Evolutionary conservation across 345 rosid species (phyloP).

Genomic region (Mercurialis annua): DNA sequence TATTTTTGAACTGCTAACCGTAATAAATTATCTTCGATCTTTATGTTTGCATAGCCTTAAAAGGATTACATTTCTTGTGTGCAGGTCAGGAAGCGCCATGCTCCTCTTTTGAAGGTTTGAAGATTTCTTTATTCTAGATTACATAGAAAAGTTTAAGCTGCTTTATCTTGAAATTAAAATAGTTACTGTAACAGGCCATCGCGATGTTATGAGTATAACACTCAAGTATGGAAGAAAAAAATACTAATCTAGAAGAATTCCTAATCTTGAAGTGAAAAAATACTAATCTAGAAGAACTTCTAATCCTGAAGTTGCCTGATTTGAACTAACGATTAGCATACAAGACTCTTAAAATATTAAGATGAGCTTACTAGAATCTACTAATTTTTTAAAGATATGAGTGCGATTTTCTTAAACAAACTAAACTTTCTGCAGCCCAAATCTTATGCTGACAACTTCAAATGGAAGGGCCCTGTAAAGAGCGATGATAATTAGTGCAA

Average conservation of each 20-base stretch:
- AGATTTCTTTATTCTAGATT: not conserved
- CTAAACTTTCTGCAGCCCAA: slow-evolving; percentile 44
- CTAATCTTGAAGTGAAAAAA: too few species aligned
- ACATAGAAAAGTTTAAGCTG: not conserved
- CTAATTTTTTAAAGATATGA: too few species aligned
- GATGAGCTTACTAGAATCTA: too few species aligned
- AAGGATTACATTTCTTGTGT: slow-evolving; percentile 8
- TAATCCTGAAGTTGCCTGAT: too few species aligned
- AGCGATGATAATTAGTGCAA: not conserved
- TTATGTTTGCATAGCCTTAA: not conserved
- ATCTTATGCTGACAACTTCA: slow-evolving; percentile 92
- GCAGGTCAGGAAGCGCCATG: slow-evolving; percentile 77
- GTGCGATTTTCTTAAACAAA: too few species aligned
- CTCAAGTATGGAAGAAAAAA: too few species aligned
- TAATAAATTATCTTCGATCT: not conserved
- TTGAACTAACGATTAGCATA: too few species aligned
- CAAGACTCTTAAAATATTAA: too few species aligned
- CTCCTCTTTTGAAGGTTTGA: slow-evolving; percentile 60
- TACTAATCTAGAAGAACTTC: too few species aligned
- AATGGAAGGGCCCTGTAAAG: slow-evolving; percentile 71
- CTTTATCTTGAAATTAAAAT: not conserved
- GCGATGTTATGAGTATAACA: too few species aligned
- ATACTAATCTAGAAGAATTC: too few species aligned
- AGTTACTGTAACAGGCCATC: not conserved
- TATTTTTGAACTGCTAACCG: not conserved